phyloP scores from a whole-genome alignment of 2,329 filamentous ascomycete species.

The Aspergillus ustus region DNA sequence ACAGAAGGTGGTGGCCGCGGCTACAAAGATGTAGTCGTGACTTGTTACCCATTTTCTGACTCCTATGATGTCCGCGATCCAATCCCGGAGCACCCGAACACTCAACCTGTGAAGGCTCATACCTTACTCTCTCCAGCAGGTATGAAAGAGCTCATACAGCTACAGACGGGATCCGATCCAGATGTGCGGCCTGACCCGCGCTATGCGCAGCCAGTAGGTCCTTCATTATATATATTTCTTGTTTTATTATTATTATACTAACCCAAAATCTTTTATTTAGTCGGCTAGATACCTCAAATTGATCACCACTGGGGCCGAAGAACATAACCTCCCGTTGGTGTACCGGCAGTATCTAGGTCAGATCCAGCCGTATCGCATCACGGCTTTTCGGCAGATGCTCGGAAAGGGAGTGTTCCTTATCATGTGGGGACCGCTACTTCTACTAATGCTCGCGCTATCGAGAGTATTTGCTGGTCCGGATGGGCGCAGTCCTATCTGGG shows the following conservation, averaged over 20 bases:
- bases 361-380: slow-evolving; percentile 73
- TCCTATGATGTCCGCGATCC: slow-evolving; percentile 52
- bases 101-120: slow-evolving; percentile 76
- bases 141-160: slow-evolving; percentile 27
- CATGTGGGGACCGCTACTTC: slow-evolving; percentile 63
- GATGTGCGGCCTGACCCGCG: slow-evolving; percentile 66
- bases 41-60: slow-evolving; percentile 72
- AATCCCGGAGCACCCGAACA: slow-evolving; percentile 67
- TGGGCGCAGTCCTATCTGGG: slow-evolving; percentile 71
- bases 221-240: too few species aligned
- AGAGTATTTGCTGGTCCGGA: slow-evolving; percentile 62
- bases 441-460: slow-evolving; percentile 55
- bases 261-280: too few species aligned
- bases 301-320: slow-evolving; percentile 75
- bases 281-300: slow-evolving; percentile 83
- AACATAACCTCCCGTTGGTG: slow-evolving; percentile 77
- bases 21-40: slow-evolving; percentile 83
- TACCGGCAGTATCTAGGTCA: slow-evolving; percentile 75
- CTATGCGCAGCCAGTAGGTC: slow-evolving; percentile 70
- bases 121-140: slow-evolving; percentile 74
- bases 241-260: too few species aligned
- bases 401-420: slow-evolving; percentile 67
- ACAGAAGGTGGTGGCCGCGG: slow-evolving; percentile 85
- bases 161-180: slow-evolving; percentile 30
- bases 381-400: slow-evolving; percentile 66